A percentile compares a stretch with the other conserved stretches of the same genome.
phyloP scores from a whole-genome alignment of 2,329 filamentous ascomycete species.

The Microcyclosporella mali region DNA sequence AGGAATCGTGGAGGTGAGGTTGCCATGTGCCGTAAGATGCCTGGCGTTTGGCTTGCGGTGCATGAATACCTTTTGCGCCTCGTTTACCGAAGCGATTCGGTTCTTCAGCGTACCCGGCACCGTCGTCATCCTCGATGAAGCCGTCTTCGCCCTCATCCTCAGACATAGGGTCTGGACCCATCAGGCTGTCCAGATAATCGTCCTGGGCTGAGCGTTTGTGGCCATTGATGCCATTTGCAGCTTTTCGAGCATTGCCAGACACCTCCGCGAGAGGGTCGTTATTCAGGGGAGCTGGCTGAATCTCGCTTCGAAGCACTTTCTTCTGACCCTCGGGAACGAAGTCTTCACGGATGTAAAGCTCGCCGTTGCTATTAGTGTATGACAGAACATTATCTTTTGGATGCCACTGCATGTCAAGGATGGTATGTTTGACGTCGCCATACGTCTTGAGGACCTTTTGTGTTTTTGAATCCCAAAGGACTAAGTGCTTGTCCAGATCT shows the following conservation, averaged over 20 bases:
- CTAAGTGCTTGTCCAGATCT: constrained; percentile 54
- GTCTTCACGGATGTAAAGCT: constrained; percentile 82
- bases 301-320: constrained; percentile 44
- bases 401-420: constrained; percentile 86
- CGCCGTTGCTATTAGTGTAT: constrained; percentile 87
- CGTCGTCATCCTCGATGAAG: constrained; percentile 93
- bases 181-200: constrained; percentile 70
- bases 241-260: constrained; percentile 56
- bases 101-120: constrained; percentile 73
- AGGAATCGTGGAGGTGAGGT: constrained; percentile 71
- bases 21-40: constrained; percentile 45
- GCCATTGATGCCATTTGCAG: constrained; percentile 50
- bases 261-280: constrained; percentile 70
- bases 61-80: constrained; percentile 34
- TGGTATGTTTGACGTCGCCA: constrained; percentile 65
- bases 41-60: constrained; percentile 47
- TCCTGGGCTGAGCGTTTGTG: constrained; percentile 57
- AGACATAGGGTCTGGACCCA: constrained; percentile 55
- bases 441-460: constrained; percentile 73
- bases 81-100: constrained; percentile 61
- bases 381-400: constrained; percentile 81
- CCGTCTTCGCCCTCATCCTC: constrained; percentile 56
- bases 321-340: constrained; percentile 50
- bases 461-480: constrained; percentile 84
- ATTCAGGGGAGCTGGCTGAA: constrained; percentile 78